Percentiles rank a stretch among this genome's conserved stretches.
Evolutionary conservation across 2,329 filamentous ascomycete species (phyloP).

Genomic region (Fusarium verticillioides): DNA sequence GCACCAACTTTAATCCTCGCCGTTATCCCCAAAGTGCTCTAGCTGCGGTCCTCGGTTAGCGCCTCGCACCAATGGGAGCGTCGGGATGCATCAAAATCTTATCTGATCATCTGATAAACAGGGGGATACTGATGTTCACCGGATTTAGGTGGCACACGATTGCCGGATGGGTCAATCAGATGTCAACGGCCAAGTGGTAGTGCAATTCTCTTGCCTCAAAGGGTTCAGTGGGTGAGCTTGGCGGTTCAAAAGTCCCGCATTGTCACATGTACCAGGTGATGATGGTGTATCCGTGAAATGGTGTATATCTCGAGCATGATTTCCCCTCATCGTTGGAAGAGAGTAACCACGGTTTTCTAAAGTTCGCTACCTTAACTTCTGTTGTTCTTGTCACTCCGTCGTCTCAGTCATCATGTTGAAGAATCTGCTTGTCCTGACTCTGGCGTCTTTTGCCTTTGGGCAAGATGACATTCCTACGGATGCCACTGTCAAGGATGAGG

Average conservation of each 20-base stretch:
- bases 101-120: conserved; percentile 46
- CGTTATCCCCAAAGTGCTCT: neutral
- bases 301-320: conserved; percentile 25
- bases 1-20: neutral
- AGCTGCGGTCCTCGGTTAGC: neutral
- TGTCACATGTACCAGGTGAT: neutral
- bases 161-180: conserved; percentile 1
- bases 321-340: neutral
- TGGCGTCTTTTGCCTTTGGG: conserved; percentile 13
- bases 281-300: neutral
- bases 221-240: conserved; percentile 2
- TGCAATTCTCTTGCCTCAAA: conserved; percentile 6
- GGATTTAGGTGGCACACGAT: neutral
- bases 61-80: neutral
- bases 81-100: conserved; percentile 36
- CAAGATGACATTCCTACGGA: conserved; percentile 23
- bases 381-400: too few relatives aligned
- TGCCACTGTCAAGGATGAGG: conserved; percentile 34
- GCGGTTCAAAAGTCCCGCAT: conserved; percentile 22
- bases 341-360: neutral
- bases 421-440: conserved; percentile 14
- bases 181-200: neutral
- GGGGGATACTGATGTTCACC: neutral
- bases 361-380: too few relatives aligned
- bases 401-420: conserved; percentile 14